These are phyloP conservation scores for Neocallimastix lanati DNA, from an alignment of 192 early-diverging fungal species.

Conservation along the genomic window DNA sequence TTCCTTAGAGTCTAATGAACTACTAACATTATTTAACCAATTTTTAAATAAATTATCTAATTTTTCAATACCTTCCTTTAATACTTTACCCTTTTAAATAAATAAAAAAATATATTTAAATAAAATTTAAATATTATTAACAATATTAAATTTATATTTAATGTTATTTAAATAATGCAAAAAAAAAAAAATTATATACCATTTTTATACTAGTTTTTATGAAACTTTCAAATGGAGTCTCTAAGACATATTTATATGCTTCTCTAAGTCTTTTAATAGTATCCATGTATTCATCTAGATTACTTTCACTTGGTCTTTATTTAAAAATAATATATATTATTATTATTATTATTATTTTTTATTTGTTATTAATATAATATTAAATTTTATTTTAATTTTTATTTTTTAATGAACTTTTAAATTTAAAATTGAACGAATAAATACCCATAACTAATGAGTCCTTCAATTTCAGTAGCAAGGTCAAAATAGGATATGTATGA, in stretches of 20 bases:
- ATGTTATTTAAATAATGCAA: no score
- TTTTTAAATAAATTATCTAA: neutral
- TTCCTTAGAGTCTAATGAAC: neutral
- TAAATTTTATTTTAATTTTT: no score
- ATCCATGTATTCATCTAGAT: constrained; percentile 35
- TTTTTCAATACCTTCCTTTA: neutral
- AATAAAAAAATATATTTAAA: no score
- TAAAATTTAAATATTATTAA: no score
- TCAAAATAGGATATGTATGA: constrained; percentile 48
- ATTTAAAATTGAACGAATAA: neutral
- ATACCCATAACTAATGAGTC: constrained; percentile 44
- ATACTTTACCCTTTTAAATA: neutral
- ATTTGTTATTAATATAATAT: constrained; percentile 1
- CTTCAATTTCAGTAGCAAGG: constrained; percentile 43
- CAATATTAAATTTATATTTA: no score
- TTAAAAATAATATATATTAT: neutral
- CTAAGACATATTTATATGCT: constrained; percentile 15
- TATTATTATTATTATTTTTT: neutral
- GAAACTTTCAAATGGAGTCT: constrained; percentile 10
- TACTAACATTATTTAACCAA: neutral
- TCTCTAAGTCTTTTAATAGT: constrained; percentile 34
- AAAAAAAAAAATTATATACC: constrained; percentile 2
- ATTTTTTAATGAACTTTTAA: no score
- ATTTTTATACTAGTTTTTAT: constrained; percentile 21
- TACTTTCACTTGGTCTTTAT: constrained; percentile 26